phyloP scores from a whole-genome alignment of 139 green algal genomes.

The Ettlia oleoabundans region DNA sequence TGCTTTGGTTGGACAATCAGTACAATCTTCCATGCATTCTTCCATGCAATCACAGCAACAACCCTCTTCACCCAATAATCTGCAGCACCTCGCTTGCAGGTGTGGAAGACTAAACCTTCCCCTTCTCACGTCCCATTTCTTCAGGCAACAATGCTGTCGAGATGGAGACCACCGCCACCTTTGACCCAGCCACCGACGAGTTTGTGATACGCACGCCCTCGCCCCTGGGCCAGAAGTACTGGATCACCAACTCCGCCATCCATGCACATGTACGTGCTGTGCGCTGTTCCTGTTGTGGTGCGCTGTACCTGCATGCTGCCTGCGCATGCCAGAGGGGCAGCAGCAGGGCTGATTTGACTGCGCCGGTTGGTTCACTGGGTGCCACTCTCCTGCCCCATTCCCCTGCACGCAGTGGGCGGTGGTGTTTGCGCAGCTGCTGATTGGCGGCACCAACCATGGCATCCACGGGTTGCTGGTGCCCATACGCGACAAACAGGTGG shows the following conservation, averaged over 20 bases:
- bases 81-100: too few relatives aligned
- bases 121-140: background rate
- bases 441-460: slow-evolving; percentile 74
- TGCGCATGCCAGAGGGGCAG: background rate
- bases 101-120: background rate
- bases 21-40: too few relatives aligned
- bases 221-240: slow-evolving; percentile 80
- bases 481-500: slow-evolving; percentile 70
- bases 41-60: too few relatives aligned
- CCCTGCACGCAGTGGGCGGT: slow-evolving; percentile 71
- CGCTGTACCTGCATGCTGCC: background rate
- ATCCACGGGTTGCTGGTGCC: slow-evolving; percentile 92
- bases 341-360: background rate
- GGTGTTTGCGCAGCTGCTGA: slow-evolving; percentile 87
- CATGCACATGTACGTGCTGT: slow-evolving; percentile 59
- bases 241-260: slow-evolving; percentile 91
- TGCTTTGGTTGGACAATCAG: too few relatives aligned
- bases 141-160: slow-evolving; percentile 93
- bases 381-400: background rate
- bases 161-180: slow-evolving; percentile 90
- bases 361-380: background rate
- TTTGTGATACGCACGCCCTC: slow-evolving; percentile 82
- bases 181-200: slow-evolving; percentile 57
- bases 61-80: too few relatives aligned
- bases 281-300: background rate